Evolutionary conservation across 164 flowering plant genomes (phyloP).

Genomic region (Nymphaea thermarum): DNA sequence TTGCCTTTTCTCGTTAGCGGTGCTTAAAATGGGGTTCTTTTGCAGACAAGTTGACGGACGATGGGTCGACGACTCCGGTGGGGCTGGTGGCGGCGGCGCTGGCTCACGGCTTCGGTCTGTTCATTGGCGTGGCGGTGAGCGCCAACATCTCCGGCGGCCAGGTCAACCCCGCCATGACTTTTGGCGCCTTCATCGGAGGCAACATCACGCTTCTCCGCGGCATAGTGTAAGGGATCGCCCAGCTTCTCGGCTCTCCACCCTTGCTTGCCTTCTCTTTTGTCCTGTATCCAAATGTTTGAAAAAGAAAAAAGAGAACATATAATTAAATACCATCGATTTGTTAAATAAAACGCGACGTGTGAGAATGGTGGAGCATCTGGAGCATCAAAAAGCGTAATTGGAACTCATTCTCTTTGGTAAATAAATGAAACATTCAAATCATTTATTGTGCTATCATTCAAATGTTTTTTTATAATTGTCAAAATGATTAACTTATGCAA

Average conservation of each 20-base stretch:
- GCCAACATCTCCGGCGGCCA: conserved; percentile 56
- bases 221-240: conserved; percentile 38
- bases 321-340: too few relatives aligned
- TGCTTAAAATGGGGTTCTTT: too few relatives aligned
- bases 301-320: too few relatives aligned
- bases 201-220: conserved; percentile 39
- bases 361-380: too few relatives aligned
- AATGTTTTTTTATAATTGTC: too few relatives aligned
- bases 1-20: not conserved
- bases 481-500: too few relatives aligned
- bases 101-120: conserved; percentile 34
- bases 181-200: conserved; percentile 47
- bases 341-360: too few relatives aligned
- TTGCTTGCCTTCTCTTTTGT: conserved; percentile 36
- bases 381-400: too few relatives aligned
- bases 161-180: conserved; percentile 51
- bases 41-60: conserved; percentile 26
- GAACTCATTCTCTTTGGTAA: too few relatives aligned
- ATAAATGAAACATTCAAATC: too few relatives aligned
- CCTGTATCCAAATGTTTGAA: too few relatives aligned
- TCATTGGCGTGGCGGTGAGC: conserved; percentile 35
- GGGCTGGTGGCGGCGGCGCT: conserved; percentile 30
- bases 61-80: conserved; percentile 27
- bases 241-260: conserved; percentile 32
- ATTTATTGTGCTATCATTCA: too few relatives aligned